Evolutionary conservation across 768 basidiomycete species (phyloP), one percentile per base, ranked within the genome.

Genomic region (Termitomyces sp.): DNA sequence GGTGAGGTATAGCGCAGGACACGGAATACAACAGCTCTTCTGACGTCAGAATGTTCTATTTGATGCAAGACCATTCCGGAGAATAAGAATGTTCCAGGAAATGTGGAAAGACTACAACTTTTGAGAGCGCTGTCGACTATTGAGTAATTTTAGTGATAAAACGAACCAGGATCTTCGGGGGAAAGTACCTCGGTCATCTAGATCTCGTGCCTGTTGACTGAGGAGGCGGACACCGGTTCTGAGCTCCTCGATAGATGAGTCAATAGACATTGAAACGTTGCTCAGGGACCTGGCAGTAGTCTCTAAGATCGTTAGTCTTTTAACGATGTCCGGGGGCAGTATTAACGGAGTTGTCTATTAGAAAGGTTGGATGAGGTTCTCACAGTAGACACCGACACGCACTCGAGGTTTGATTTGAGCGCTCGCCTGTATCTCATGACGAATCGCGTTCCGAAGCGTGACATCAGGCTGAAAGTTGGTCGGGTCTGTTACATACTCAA

Each of bases 381-480:
- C 21, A 44, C n/a, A 52, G 12, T 42, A 24, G 17, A 45, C 35
- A 26, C 42, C 32, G 30, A 43, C 45, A 66, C 63, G 34, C 19
- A 70, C 68, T 44, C 59, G 24, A 24, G 53, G 58, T 37, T 62
- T 54, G 7, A 52, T 43, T 19, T 56, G 48, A 11, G 49, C 42
- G 43, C 46, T 64, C 44, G 54, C 49, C 40, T 58, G 26, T 57
- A 68, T 48, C 81, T 66, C 57, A 68, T 81, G 73, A n/a, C 90
- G 82, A 35, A 93, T 75, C 17, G 81, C 79, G 68, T 93, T 93
- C 17, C 91, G 78, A 35, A 83, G 67, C 0, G 91, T 91, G 41
- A 88, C 55, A 5, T 77, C 75, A 2, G 90, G 87, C 60, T 91
- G 84, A 54, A 85, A 83, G 64, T 93, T 93, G 17, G 89, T 87